Percentiles rank a stretch among this genome's conserved stretches.
phyloP scores from a whole-genome alignment of 2,329 filamentous ascomycete species.

The Epichloe festucae region DNA sequence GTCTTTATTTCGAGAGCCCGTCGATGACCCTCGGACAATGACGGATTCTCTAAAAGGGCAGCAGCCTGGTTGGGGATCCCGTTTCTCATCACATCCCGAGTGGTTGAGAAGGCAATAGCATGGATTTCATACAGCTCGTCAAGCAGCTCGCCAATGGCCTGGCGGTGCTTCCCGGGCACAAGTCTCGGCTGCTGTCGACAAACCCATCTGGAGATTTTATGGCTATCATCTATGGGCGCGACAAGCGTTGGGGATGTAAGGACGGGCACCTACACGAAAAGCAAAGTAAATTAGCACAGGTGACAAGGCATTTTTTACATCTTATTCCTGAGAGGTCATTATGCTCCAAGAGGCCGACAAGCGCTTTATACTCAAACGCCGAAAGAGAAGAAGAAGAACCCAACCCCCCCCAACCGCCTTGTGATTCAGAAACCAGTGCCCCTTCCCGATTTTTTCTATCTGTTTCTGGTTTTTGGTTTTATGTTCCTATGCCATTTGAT shows the following conservation, averaged over 20 bases:
- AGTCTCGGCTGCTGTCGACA: conserved; percentile 16
- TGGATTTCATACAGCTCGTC: conserved; percentile 15
- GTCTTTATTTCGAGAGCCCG: conserved; percentile 19
- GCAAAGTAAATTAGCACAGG: neutral
- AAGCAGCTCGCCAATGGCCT: conserved; percentile 13
- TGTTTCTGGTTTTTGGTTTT: no score
- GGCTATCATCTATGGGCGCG: conserved; percentile 14
- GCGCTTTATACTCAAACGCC: no score
- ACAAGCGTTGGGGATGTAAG: conserved; percentile 14
- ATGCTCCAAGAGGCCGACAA: no score
- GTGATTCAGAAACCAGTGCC: no score
- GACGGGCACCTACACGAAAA: conserved; percentile 12
- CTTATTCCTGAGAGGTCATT: no score
- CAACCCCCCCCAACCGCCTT: no score
- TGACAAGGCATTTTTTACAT: neutral
- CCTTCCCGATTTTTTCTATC: no score
- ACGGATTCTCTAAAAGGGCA: conserved; percentile 15
- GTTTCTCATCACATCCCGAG: conserved; percentile 12
- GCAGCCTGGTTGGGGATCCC: conserved; percentile 18
- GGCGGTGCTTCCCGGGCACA: conserved; percentile 12
- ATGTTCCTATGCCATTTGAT: no score
- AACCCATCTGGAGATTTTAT: conserved; percentile 16
- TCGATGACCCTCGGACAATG: conserved; percentile 14
- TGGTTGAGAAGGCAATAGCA: conserved; percentile 12
- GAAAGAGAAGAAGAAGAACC: no score